phyloP scores from a whole-genome alignment of 2,329 filamentous ascomycete species.

The Diaporthe sp. region DNA sequence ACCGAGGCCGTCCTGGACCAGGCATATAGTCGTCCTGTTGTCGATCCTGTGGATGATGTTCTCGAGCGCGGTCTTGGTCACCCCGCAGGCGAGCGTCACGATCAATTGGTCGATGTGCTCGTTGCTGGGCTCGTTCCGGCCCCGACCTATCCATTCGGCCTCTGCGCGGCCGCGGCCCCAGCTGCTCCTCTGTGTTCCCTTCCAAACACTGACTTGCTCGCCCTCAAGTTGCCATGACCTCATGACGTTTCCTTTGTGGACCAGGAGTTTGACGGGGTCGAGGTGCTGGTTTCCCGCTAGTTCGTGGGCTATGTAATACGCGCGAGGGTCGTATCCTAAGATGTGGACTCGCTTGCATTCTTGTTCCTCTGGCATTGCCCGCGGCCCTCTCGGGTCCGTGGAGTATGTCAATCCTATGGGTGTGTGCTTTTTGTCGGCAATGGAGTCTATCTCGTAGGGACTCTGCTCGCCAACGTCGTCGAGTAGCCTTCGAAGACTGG shows the following conservation, averaged over 20 bases:
- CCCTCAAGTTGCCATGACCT: slow-evolving; percentile 45
- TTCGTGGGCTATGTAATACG: slow-evolving; percentile 47
- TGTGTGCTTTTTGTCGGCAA: not conserved
- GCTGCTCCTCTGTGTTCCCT: slow-evolving; percentile 37
- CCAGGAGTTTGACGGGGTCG: slow-evolving; percentile 47
- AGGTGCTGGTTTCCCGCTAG: slow-evolving; percentile 45
- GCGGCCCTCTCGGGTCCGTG: slow-evolving; percentile 9
- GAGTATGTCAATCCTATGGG: slow-evolving; percentile 35
- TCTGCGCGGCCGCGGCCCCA: slow-evolving; percentile 39
- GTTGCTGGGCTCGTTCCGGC: slow-evolving; percentile 26
- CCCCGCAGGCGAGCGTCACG: slow-evolving; percentile 47
- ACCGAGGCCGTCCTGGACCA: slow-evolving; percentile 69
- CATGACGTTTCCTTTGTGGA: slow-evolving; percentile 41
- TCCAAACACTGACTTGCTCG: slow-evolving; percentile 41
- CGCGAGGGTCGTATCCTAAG: slow-evolving; percentile 35
- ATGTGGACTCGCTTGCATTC: slow-evolving; percentile 35
- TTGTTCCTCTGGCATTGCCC: slow-evolving; percentile 2
- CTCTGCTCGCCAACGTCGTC: slow-evolving; percentile 35
- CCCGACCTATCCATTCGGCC: slow-evolving; percentile 42
- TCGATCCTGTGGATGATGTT: slow-evolving; percentile 48
- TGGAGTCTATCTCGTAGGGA: slow-evolving; percentile 9
- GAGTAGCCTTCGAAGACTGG: slow-evolving; percentile 23
- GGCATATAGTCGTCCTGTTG: slow-evolving; percentile 49
- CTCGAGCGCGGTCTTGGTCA: slow-evolving; percentile 44
- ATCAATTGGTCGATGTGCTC: slow-evolving; percentile 47